Conservation (phyloP, 2,329 filamentous ascomycete genomes). For the Chaetomium olivaceum region DNA sequence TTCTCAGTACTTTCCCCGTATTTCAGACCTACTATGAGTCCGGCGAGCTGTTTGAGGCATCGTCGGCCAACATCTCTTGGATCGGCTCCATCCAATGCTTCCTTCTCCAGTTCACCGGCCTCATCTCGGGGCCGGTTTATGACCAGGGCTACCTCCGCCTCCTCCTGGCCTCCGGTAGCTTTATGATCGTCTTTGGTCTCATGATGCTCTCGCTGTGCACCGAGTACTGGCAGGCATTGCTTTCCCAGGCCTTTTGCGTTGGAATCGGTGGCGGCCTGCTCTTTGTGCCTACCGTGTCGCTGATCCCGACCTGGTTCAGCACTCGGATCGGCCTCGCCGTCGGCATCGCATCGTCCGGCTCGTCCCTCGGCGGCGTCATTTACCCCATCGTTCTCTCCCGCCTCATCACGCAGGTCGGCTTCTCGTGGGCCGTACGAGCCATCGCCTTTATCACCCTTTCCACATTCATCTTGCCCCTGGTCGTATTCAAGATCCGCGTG, state of each 20-base stretch:
- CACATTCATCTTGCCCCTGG: neutral
- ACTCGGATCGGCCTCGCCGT: conserved; percentile 6
- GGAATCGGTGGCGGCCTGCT: conserved; percentile 48
- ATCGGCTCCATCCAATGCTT: conserved; percentile 56
- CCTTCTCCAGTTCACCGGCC: conserved; percentile 52
- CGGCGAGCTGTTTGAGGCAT: conserved; percentile 38
- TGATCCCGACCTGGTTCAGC: conserved; percentile 12
- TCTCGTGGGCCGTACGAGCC: neutral
- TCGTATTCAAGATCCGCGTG: neutral
- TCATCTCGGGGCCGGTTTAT: conserved; percentile 51
- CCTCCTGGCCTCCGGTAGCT: conserved; percentile 43
- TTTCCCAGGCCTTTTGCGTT: conserved; percentile 48
- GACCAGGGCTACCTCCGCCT: conserved; percentile 52
- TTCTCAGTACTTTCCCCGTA: conserved; percentile 54
- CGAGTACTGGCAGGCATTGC: conserved; percentile 47
- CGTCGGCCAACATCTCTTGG: conserved; percentile 50
- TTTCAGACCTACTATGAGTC: conserved; percentile 55
- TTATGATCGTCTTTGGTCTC: conserved; percentile 45
- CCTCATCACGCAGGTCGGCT: neutral
- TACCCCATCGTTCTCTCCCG: neutral
- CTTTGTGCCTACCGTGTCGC: conserved; percentile 39
- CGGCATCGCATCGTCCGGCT: neutral
- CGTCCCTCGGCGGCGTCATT: neutral
- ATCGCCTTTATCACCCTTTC: neutral
- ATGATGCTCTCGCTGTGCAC: conserved; percentile 47